Percentiles rank a stretch among this genome's conserved stretches.
These are phyloP conservation scores for Puccinia novopanici DNA, from an alignment of 1,284 basidiomycete genomes.

Conservation along the genomic window DNA sequence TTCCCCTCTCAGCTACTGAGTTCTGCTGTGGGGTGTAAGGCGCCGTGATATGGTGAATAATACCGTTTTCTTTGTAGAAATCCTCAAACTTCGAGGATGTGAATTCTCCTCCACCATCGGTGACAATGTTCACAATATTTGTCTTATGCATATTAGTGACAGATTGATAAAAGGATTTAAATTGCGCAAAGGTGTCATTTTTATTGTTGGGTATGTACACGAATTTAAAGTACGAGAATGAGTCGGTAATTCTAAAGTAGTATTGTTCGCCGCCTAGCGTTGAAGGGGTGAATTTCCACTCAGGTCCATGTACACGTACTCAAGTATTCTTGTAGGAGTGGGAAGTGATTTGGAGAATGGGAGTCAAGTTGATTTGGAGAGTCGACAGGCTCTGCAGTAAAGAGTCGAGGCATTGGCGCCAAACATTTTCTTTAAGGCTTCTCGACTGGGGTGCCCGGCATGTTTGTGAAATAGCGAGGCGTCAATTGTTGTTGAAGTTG, in stretches of 20 bases:
- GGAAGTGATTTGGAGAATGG: too few species aligned
- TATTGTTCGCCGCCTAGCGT: too few species aligned
- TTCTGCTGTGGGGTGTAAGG: conserved; percentile 31
- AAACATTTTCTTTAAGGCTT: too few species aligned
- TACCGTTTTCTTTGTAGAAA: not conserved
- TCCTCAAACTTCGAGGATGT: not conserved
- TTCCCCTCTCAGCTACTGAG: conserved; percentile 17
- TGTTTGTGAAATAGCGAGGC: too few species aligned
- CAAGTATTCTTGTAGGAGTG: too few species aligned
- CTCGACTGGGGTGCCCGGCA: not conserved
- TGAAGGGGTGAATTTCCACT: too few species aligned
- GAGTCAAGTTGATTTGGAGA: too few species aligned
- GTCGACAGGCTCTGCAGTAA: too few species aligned
- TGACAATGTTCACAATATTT: not conserved
- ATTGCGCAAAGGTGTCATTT: not conserved
- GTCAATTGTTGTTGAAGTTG: not conserved
- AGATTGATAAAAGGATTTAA: not conserved
- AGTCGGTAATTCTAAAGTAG: too few species aligned
- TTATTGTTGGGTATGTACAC: conserved; percentile 1
- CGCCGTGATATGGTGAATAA: not conserved
- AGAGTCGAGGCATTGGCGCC: too few species aligned
- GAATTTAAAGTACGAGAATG: too few species aligned
- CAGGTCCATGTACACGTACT: too few species aligned
- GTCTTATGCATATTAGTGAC: not conserved
- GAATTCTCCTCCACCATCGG: not conserved